phyloP scores from a whole-genome alignment of 2,329 filamentous ascomycete genomes.

The Claviceps citrina region DNA sequence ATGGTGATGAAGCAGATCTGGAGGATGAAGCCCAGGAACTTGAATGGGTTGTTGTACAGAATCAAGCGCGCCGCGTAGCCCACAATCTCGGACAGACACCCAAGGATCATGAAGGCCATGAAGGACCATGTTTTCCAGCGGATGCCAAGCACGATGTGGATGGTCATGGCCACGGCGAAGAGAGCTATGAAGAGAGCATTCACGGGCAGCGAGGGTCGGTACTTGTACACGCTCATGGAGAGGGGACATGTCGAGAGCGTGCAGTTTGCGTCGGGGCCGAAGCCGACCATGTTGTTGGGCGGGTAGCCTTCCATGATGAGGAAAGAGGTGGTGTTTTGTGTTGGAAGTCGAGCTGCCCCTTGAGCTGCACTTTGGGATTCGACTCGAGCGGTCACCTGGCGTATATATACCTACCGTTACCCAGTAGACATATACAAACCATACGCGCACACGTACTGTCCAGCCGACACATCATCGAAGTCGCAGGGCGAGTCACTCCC shows the following conservation, averaged over 20 bases:
- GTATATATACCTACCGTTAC: too few relatives aligned
- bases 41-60: slow-evolving; percentile 41
- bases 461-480: too few relatives aligned
- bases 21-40: slow-evolving; percentile 42
- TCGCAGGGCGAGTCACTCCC: too few relatives aligned
- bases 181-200: slow-evolving; percentile 28
- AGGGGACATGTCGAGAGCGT: slow-evolving; percentile 32
- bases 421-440: too few relatives aligned
- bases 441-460: too few relatives aligned
- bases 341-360: too few relatives aligned
- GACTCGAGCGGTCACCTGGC: too few relatives aligned
- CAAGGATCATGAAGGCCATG: slow-evolving; percentile 33
- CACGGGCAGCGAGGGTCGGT: slow-evolving; percentile 28
- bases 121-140: slow-evolving; percentile 28
- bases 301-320: background rate
- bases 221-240: slow-evolving; percentile 29
- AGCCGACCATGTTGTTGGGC: slow-evolving; percentile 14
- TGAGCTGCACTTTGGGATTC: too few relatives aligned
- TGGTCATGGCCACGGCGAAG: slow-evolving; percentile 30
- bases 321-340: too few relatives aligned
- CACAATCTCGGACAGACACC: slow-evolving; percentile 41
- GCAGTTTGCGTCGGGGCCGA: slow-evolving; percentile 33
- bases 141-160: slow-evolving; percentile 27
- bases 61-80: slow-evolving; percentile 46
- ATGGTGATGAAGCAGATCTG: slow-evolving; percentile 37